Conservation (phyloP, 192 early-diverging fungal species). For the Coemansia sp. region DNA sequence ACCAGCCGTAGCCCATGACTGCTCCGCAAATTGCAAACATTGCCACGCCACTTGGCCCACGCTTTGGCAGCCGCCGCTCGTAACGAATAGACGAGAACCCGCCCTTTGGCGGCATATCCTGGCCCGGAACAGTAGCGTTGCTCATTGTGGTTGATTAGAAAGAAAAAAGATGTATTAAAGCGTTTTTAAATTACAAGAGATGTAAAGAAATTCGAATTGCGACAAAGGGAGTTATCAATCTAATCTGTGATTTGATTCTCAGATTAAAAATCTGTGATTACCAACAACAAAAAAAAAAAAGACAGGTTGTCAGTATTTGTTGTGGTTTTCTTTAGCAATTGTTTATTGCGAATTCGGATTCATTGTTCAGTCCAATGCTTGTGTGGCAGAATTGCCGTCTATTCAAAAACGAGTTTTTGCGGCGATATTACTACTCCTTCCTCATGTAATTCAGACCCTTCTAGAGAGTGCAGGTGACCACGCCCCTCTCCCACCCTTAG, state of each 20-base stretch:
- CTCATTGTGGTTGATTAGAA: conserved; percentile 15
- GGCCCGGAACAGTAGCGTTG: conserved; percentile 15
- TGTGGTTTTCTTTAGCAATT: not conserved
- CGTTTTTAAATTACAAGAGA: too few relatives aligned
- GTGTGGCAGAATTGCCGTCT: too few relatives aligned
- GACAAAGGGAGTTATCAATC: not conserved
- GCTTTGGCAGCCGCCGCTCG: conserved; percentile 85
- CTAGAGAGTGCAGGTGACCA: too few relatives aligned
- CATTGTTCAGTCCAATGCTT: too few relatives aligned
- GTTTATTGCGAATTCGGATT: not conserved
- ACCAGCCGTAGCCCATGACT: conserved; percentile 84
- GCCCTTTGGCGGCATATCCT: conserved; percentile 55
- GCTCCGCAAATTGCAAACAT: conserved; percentile 76
- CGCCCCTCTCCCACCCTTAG: too few relatives aligned
- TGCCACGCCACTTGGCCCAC: conserved; percentile 88
- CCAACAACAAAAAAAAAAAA: too few relatives aligned
- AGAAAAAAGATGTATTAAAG: not conserved
- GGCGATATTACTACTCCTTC: too few relatives aligned
- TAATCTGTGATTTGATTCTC: conserved; percentile 6
- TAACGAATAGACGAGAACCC: conserved; percentile 84
- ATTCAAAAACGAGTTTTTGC: too few relatives aligned
- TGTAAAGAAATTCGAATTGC: too few relatives aligned
- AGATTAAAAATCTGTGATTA: not conserved
- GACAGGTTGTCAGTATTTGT: not conserved
- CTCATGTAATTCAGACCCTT: too few relatives aligned